A percentile compares a stretch with the other conserved stretches of the same genome.
Evolutionary conservation across 78 protist species (phyloP).

Genomic region (Capsaspora owczarzaki): DNA sequence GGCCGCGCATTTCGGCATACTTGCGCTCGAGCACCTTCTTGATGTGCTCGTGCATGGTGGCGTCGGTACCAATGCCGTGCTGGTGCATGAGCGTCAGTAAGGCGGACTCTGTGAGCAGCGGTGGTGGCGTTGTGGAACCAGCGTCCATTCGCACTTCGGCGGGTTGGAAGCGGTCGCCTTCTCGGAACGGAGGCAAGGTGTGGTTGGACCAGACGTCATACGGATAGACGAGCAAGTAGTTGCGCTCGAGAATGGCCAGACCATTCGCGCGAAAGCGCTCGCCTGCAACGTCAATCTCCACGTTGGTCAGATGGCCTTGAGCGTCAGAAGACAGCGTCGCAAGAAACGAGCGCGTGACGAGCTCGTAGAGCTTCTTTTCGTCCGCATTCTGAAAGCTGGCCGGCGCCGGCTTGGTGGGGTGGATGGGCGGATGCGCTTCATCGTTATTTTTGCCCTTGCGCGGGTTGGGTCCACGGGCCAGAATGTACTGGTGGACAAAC

Average conservation of each 20-base stretch:
- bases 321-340: slow-evolving; percentile 93
- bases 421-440: slow-evolving; percentile 97
- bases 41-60: slow-evolving; percentile 97
- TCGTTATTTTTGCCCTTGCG: slow-evolving; percentile 85
- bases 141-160: slow-evolving; percentile 30
- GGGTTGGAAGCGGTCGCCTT: slow-evolving; percentile 69
- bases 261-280: slow-evolving; percentile 66
- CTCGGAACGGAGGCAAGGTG: slow-evolving; percentile 61
- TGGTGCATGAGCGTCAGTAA: slow-evolving; percentile 92
- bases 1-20: slow-evolving; percentile 50
- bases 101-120: slow-evolving; percentile 85
- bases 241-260: slow-evolving; percentile 47
- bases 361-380: slow-evolving; percentile 68
- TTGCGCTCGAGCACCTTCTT: slow-evolving; percentile 68
- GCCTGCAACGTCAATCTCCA: slow-evolving; percentile 47
- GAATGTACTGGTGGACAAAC: slow-evolving; percentile 33
- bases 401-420: slow-evolving; percentile 66
- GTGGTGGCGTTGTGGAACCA: slow-evolving; percentile 86
- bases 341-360: slow-evolving; percentile 86
- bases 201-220: slow-evolving; percentile 79
- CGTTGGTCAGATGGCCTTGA: slow-evolving; percentile 71
- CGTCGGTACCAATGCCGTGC: slow-evolving; percentile 95
- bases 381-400: slow-evolving; percentile 17
- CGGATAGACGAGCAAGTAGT: slow-evolving; percentile 75
- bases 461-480: slow-evolving; percentile 20